phyloP scores from a whole-genome alignment of 2,329 filamentous ascomycete genomes.

The Berkeleyomyces basicola region DNA sequence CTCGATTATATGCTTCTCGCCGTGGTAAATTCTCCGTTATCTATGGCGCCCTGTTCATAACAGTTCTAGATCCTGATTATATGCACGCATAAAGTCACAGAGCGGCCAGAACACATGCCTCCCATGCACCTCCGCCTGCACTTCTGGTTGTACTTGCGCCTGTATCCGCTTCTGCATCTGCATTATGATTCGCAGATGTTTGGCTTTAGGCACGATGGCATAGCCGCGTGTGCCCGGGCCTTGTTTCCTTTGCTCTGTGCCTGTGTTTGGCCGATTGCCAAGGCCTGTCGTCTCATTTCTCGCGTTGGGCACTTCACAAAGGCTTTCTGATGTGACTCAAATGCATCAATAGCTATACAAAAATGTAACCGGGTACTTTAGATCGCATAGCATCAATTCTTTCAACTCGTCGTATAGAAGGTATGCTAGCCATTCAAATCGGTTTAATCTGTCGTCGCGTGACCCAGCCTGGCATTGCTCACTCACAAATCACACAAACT shows the following conservation, averaged over 20 bases:
- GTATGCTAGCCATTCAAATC: background rate
- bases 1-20: background rate
- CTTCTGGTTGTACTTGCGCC: background rate
- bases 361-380: background rate
- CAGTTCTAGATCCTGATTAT: background rate
- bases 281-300: background rate
- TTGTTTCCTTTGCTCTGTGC: background rate
- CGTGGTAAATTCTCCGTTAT: background rate
- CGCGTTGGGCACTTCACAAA: background rate
- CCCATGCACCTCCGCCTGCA: background rate
- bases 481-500: background rate
- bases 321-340: no score
- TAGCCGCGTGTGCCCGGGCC: background rate
- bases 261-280: background rate
- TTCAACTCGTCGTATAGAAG: background rate
- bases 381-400: background rate
- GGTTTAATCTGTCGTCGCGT: background rate
- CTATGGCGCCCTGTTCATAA: background rate
- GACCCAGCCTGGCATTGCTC: background rate
- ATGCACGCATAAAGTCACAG: background rate
- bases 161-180: background rate
- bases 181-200: slow-evolving; percentile 2
- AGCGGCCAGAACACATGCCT: background rate
- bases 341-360: background rate
- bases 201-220: slow-evolving; percentile 1